Evolutionary conservation across 345 rosid genomes (phyloP), one percentile per base, ranked within the genome.

Genomic region (Citropsis articulata): DNA sequence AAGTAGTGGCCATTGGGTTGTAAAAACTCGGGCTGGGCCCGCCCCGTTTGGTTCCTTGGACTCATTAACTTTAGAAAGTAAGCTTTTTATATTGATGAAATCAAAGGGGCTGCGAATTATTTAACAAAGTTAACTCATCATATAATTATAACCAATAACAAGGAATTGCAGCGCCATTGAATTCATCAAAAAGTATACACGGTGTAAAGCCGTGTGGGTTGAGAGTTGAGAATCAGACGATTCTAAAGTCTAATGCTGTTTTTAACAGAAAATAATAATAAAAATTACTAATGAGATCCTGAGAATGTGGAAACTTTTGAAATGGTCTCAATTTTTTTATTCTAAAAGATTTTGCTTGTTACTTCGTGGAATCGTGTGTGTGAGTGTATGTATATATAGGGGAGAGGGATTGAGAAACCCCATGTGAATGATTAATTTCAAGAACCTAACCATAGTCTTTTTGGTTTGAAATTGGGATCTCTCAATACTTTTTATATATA

Each of bases 241-340:
- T 64, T 64, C 67, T 64, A 31, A 27, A 13, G 1, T 64, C 67
- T 64, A 31, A 27, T 28, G 1, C 50, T 12, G 21, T 64, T 31
- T 31, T 31, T 7, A 64, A 31, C 21, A 31, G 7, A 31, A 45
- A 5, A 45, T 45, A 45, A 45, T 45, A 45, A 45, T 45, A 50
- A 69, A 1, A 42, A 50, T 7, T n/a, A 22, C 31, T 22, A 18
- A n/a, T 24, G 6, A 66, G 74, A 77, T 77, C 79, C 79, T 28
- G 10, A 27, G 5, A 68, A 25, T 28, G 67, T 40, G 79, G 79
- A 77, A 53, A 55, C 48, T 55, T 76, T 16, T 50, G 63, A 7
- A 64, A 65, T 63, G 63, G 50, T 50, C 21, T 30, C 18, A 1
- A 28, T 18, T 33, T 35, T 66, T 35, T 66, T 21, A 33, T 64